Conservation (phyloP, 768 basidiomycete genomes). For the Mycena chlorophos region DNA sequence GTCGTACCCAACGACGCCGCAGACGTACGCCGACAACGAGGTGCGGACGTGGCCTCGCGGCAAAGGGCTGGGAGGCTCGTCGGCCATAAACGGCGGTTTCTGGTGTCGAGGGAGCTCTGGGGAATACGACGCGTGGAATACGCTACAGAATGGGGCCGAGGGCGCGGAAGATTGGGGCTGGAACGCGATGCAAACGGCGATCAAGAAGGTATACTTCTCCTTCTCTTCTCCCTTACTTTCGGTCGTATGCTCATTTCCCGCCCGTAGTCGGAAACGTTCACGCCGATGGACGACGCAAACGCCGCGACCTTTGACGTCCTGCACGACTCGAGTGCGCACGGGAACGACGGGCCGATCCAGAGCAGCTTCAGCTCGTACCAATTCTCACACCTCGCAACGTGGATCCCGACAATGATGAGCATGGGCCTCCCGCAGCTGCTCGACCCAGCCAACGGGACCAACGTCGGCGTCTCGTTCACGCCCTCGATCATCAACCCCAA, state of each 20-base stretch:
- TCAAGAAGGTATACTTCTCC: constrained; percentile 26
- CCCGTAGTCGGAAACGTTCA: constrained; percentile 19
- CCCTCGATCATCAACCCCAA: constrained; percentile 21
- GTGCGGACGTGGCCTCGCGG: constrained; percentile 15
- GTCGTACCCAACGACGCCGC: constrained; percentile 15
- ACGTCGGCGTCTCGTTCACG: constrained; percentile 17
- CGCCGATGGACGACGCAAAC: constrained; percentile 16
- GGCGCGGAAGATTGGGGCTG: constrained; percentile 32
- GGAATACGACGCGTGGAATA: constrained; percentile 30
- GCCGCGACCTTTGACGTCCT: constrained; percentile 12
- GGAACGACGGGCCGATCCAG: constrained; percentile 19
- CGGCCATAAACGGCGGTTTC: constrained; percentile 30
- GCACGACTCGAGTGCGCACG: constrained; percentile 17
- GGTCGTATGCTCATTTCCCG: not conserved
- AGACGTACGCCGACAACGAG: constrained; percentile 10
- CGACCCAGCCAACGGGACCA: constrained; percentile 19
- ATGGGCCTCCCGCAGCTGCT: constrained; percentile 16
- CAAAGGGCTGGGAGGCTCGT: constrained; percentile 28
- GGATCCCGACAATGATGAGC: constrained; percentile 20
- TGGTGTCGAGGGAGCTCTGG: constrained; percentile 27
- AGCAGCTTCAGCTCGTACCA: constrained; percentile 21
- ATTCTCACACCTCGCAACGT: constrained; percentile 15
- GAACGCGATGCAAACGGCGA: constrained; percentile 30
- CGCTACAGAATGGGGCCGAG: constrained; percentile 20
- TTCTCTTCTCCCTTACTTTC: not conserved